Evolutionary conservation across 2,329 filamentous ascomycete genomes (phyloP).

Genomic region (Huntiella savannae): DNA sequence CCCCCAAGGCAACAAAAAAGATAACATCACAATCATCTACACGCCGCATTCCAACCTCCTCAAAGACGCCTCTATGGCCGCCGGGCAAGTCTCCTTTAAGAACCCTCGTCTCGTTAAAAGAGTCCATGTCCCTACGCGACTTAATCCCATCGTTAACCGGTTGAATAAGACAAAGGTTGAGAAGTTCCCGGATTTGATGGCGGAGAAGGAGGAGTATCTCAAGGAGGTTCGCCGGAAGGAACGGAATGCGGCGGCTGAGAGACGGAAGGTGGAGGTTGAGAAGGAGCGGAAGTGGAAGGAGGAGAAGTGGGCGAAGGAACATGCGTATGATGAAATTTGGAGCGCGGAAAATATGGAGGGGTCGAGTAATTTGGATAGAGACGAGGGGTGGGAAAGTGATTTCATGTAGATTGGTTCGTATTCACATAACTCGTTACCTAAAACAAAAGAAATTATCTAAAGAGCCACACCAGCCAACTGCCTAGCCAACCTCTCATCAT

Average conservation of each 20-base stretch:
- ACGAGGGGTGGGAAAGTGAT: conserved; percentile 65
- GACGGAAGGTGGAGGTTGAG: conserved; percentile 57
- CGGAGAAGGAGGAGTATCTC: conserved; percentile 62
- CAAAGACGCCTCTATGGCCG: conserved; percentile 90
- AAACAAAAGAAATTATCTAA: background rate
- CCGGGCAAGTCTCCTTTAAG: conserved; percentile 88
- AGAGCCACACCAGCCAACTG: conserved; percentile 1
- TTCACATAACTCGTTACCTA: background rate
- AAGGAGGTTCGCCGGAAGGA: conserved; percentile 56
- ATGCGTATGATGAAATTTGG: conserved; percentile 89
- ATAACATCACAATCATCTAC: conserved; percentile 92
- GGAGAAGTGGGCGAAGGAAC: conserved; percentile 89
- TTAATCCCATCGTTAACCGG: conserved; percentile 88
- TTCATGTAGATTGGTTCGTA: conserved; percentile 49
- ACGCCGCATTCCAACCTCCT: conserved; percentile 93
- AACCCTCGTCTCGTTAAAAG: conserved; percentile 71
- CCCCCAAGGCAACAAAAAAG: conserved; percentile 76
- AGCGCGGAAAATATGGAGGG: conserved; percentile 59
- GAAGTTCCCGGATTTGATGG: conserved; percentile 63
- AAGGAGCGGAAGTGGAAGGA: conserved; percentile 66
- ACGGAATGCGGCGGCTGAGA: conserved; percentile 37
- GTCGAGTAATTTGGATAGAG: conserved; percentile 71
- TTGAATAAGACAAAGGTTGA: conserved; percentile 92
- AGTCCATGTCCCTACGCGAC: conserved; percentile 57
- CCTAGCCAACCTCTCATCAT: conserved; percentile 2